Conservation (phyloP, 2,329 filamentous ascomycete species). For the Alternaria consortialis region DNA sequence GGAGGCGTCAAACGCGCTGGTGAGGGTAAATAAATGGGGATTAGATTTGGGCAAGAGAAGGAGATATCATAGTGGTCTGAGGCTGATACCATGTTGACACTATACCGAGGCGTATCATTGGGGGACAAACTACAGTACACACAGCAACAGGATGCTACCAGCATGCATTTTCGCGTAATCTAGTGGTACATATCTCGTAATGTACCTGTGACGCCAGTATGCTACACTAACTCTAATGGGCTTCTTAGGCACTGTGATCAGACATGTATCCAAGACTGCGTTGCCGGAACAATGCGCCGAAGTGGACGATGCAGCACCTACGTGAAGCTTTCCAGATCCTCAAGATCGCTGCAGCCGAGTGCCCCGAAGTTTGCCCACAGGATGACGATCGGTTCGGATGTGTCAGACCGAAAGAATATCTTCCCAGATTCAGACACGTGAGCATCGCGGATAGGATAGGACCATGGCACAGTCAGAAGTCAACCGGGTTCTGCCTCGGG, state of each 20-base stretch:
- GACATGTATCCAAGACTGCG: not conserved
- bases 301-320: not conserved
- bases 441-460: not conserved
- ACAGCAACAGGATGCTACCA: not conserved
- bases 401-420: not conserved
- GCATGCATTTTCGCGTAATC: not conserved
- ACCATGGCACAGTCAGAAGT: not conserved
- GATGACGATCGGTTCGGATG: not conserved
- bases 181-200: not conserved
- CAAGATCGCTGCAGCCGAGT: not conserved
- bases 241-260: not conserved
- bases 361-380: not conserved
- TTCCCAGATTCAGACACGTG: not conserved
- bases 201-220: constrained; percentile 2
- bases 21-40: constrained; percentile 52
- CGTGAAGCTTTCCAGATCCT: not conserved
- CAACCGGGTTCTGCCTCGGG: not conserved
- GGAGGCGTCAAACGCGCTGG: constrained; percentile 59
- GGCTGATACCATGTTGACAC: constrained; percentile 1
- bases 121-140: not conserved
- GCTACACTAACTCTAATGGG: constrained; percentile 4
- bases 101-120: not conserved
- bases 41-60: not conserved
- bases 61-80: not conserved
- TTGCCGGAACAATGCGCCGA: not conserved